phyloP scores from a whole-genome alignment of 202 grass and related monocot genomes.

The Panicum hallii region DNA sequence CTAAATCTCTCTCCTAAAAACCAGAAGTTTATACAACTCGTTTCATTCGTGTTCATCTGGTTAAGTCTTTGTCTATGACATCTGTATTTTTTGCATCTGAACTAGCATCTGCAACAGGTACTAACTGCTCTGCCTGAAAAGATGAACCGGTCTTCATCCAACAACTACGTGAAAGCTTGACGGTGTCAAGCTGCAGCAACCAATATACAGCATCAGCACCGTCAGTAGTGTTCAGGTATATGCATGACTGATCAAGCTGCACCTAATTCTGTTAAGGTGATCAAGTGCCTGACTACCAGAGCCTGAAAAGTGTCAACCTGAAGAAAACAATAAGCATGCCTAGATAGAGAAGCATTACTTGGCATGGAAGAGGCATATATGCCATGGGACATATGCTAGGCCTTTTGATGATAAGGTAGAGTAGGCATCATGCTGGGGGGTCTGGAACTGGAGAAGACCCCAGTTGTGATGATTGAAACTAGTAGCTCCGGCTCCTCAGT shows the following conservation, averaged over 20 bases:
- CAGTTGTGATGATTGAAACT: constrained; percentile 21
- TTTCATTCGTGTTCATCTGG: background rate
- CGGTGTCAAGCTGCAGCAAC: background rate
- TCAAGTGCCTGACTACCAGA: background rate
- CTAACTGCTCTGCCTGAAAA: constrained; percentile 16
- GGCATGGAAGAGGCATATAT: background rate
- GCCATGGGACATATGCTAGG: background rate
- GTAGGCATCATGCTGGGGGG: constrained; percentile 13
- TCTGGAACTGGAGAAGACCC: background rate
- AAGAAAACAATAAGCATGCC: background rate
- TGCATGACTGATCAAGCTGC: no score
- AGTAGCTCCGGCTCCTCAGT: background rate
- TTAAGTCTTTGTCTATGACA: background rate
- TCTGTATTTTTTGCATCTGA: background rate
- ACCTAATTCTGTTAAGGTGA: background rate
- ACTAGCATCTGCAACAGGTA: background rate
- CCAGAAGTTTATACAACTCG: background rate
- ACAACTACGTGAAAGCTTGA: constrained; percentile 2
- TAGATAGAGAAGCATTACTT: background rate
- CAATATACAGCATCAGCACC: background rate
- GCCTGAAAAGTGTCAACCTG: constrained; percentile 19
- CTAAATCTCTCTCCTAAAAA: background rate
- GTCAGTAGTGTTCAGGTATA: background rate
- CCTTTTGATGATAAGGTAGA: constrained; percentile 4
- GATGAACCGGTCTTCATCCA: constrained; percentile 1